Percentiles rank a stretch among this genome's conserved stretches.
Conservation (phyloP, 495 filamentous ascomycete genomes). For the Talaromyces adpressus region DNA sequence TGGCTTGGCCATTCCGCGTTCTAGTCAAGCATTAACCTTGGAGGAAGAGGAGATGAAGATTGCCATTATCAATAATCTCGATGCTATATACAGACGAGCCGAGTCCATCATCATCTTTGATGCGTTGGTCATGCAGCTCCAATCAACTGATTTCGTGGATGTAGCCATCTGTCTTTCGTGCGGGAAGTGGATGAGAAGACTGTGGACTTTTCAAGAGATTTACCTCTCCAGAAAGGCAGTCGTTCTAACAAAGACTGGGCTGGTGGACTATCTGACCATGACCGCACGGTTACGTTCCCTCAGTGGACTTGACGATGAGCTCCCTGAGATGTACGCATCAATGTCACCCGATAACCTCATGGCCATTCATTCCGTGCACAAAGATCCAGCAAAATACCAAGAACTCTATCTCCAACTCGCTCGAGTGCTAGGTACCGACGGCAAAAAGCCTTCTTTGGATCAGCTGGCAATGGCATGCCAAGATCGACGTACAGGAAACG, state of each 20-base stretch:
- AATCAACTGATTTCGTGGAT: neutral
- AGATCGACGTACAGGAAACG: neutral
- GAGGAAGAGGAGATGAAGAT: neutral
- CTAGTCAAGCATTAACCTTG: neutral
- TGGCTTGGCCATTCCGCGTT: neutral
- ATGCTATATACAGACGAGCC: neutral
- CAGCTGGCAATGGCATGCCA: neutral
- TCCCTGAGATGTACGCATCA: neutral
- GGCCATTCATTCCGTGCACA: neutral
- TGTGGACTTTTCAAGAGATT: neutral
- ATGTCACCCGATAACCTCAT: neutral
- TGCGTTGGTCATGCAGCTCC: constrained; percentile 1
- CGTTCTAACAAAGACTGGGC: neutral
- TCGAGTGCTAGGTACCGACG: neutral
- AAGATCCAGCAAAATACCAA: neutral
- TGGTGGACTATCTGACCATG: neutral
- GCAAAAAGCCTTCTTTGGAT: neutral
- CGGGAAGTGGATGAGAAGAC: neutral
- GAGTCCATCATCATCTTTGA: neutral
- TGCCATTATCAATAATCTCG: constrained; percentile 2
- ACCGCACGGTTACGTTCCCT: neutral
- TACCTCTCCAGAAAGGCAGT: neutral
- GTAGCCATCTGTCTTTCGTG: neutral
- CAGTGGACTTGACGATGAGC: neutral
- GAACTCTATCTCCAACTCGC: neutral